Evolutionary conservation across 225 moss, liverwort and hornwort species (phyloP).

Genomic region (Physcomitrium patens): DNA sequence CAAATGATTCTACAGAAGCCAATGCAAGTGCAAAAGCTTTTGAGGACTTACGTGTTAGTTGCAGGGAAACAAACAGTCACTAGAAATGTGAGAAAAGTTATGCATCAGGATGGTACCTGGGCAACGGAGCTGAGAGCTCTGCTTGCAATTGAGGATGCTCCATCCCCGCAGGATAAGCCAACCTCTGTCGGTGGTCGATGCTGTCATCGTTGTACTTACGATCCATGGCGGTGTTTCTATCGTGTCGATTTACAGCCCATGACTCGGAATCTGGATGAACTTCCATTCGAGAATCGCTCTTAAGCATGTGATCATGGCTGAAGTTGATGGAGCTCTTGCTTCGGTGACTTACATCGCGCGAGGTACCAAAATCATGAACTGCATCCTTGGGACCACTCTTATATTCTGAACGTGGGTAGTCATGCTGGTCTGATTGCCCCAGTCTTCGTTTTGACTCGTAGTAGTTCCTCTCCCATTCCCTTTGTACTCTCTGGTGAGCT

Average conservation of each 20-base stretch:
- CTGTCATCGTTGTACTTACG: neutral
- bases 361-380: neutral
- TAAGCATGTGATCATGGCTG: neutral
- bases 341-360: neutral
- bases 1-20: no score
- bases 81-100: no score
- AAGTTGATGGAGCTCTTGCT: constrained; percentile 25
- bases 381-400: neutral
- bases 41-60: no score
- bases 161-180: constrained; percentile 19
- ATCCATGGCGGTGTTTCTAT: constrained; percentile 1
- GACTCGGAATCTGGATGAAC: constrained; percentile 12
- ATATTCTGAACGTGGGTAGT: neutral
- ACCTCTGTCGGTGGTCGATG: constrained; percentile 4
- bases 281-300: neutral
- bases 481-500: constrained; percentile 30
- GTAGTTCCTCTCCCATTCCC: constrained; percentile 44
- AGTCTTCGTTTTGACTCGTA: constrained; percentile 23
- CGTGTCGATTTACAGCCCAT: neutral
- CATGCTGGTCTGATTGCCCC: constrained; percentile 13
- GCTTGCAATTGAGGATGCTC: constrained; percentile 11
- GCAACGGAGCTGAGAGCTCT: constrained; percentile 4
- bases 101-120: constrained; percentile 16
- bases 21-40: no score
- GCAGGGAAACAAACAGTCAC: no score